Base-by-base conservation (phyloP, 768 basidiomycete species). In the Amanita molliuscula region DNA sequence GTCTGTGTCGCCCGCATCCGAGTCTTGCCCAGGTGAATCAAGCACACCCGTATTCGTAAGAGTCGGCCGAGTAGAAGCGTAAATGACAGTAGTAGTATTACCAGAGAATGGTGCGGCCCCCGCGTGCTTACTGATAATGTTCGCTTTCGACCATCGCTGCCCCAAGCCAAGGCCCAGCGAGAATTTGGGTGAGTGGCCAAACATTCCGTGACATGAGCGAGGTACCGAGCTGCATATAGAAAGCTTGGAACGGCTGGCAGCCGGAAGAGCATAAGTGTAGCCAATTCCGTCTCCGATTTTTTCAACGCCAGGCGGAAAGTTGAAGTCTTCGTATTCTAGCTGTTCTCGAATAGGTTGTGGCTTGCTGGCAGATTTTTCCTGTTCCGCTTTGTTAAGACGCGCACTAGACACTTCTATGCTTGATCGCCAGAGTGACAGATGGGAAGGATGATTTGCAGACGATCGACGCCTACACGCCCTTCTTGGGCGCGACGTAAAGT, bases 271-370 rank as follows among this genome's bases (percentile, higher is more conserved):
- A 40, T 44, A 50, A 13, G 49, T 73, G 56, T 73, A 79, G 5
- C 76, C 76, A 44, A 78, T 79, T 20, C 80, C 76, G 28, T 67
- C 69, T 18, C 76, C 76, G 35, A 74, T 71, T 36, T 73, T 70
- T 59, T 71, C 68, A 16, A 75, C 50, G 2, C 73, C 74, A 36
- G 60, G 57, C 0, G 78, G 79, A 13, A 80, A 62, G 43, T 70
- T 61, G 61, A 47, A 23, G 47, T 37, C 49, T 58, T 61, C 53
- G 53, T 50, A 25, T 44, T 48, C 42, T 15, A 33, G 35, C 16
- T 46, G 25, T 13, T 31, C 13, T 15, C 23, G 16, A 26, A 35
- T 34, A 10, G 25, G 44, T 28, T 45, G 13, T 33, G 13, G 31
- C 16, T 37, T 28, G 33, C n/a, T 42, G 16, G 28, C 3, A 1